Evolutionary conservation across 2,329 filamentous ascomycete genomes (phyloP).

Genomic region (Trichoderma citrinoviride): DNA sequence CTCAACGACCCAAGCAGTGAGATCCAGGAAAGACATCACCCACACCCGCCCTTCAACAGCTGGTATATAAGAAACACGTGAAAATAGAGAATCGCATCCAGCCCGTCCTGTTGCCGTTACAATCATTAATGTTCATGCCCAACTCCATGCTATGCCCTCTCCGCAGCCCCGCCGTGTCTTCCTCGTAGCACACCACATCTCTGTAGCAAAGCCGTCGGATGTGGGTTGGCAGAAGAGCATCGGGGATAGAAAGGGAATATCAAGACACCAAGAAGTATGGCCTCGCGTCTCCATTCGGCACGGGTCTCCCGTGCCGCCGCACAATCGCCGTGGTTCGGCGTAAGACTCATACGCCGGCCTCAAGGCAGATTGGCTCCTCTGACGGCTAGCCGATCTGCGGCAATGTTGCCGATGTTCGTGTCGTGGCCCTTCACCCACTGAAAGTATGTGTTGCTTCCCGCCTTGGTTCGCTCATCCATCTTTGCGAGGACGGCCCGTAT

Average conservation of each 20-base stretch:
- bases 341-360: conserved; percentile 24
- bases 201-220: neutral
- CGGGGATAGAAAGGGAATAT: neutral
- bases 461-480: conserved; percentile 65
- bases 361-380: conserved; percentile 32
- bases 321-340: neutral
- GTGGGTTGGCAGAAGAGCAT: neutral
- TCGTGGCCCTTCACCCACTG: conserved; percentile 89
- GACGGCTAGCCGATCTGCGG: conserved; percentile 76
- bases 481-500: conserved; percentile 68
- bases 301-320: neutral
- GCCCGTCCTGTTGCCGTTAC: conserved; percentile 4
- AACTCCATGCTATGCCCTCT: conserved; percentile 9
- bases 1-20: neutral
- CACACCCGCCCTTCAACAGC: neutral
- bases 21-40: neutral
- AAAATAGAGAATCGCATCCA: neutral
- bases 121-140: conserved; percentile 7
- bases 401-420: conserved; percentile 69
- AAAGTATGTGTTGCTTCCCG: conserved; percentile 65
- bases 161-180: neutral
- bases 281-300: neutral
- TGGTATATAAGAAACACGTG: neutral
- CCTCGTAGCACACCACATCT: neutral
- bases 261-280: neutral